These are phyloP conservation scores for Whalleya microplaca DNA, from an alignment of 2,329 filamentous ascomycete genomes.

Conservation along the genomic window DNA sequence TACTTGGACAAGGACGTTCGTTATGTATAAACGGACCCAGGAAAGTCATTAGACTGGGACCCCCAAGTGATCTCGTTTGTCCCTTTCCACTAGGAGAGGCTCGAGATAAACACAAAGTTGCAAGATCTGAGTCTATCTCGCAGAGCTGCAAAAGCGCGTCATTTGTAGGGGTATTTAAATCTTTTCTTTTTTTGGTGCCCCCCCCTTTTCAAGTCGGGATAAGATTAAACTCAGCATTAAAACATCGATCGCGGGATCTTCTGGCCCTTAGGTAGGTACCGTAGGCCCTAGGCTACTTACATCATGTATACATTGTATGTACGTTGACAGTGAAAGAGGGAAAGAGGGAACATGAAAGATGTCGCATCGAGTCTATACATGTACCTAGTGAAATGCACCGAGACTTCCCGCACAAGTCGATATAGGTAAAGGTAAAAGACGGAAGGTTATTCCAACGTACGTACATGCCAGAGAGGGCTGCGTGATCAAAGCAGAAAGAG, in stretches of 20 bases:
- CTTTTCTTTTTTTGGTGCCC: background rate
- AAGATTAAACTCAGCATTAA: background rate
- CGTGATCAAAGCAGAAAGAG: background rate
- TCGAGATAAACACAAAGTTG: background rate
- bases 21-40: background rate
- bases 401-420: too few relatives aligned
- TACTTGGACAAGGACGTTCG: background rate
- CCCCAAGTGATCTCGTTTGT: background rate
- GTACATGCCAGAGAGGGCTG: too few relatives aligned
- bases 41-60: background rate
- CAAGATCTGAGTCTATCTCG: background rate
- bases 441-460: too few relatives aligned
- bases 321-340: too few relatives aligned
- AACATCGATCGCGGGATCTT: background rate
- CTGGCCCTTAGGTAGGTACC: too few relatives aligned
- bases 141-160: background rate
- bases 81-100: constrained; percentile 5
- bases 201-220: background rate
- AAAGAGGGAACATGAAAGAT: too few relatives aligned
- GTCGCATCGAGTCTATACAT: too few relatives aligned
- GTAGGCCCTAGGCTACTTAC: too few relatives aligned
- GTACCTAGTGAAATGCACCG: too few relatives aligned
- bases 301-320: too few relatives aligned
- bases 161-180: background rate
- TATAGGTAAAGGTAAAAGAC: too few relatives aligned